A percentile compares a stretch with the other conserved stretches of the same genome.
Evolutionary conservation across 1,284 basidiomycete genomes (phyloP).

Genomic region (Rhodotorula sp.): DNA sequence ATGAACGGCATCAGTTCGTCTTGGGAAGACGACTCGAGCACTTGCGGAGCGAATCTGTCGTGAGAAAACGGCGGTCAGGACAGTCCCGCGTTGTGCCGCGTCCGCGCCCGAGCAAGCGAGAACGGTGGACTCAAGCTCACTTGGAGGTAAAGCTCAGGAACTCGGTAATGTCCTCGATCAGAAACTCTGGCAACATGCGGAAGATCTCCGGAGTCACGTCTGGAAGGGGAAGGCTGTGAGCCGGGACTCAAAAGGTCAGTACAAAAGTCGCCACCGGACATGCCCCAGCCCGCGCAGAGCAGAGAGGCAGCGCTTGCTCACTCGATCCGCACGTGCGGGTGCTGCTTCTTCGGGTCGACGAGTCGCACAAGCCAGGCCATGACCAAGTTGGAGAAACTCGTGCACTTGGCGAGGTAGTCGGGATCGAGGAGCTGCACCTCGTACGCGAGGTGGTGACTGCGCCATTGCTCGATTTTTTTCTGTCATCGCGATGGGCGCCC

Average conservation of each 20-base stretch:
- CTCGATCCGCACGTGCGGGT: conserved; percentile 70
- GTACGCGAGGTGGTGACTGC: conserved; percentile 71
- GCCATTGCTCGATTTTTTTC: conserved; percentile 65
- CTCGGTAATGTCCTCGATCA: conserved; percentile 91
- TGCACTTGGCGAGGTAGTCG: conserved; percentile 73
- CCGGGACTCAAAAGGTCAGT: neutral
- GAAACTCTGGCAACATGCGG: conserved; percentile 88
- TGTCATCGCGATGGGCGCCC: conserved; percentile 46
- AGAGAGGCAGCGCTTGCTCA: conserved; percentile 53
- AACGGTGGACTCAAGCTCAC: conserved; percentile 54
- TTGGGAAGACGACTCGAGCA: conserved; percentile 70
- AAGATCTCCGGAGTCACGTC: conserved; percentile 80
- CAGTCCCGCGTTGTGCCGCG: neutral
- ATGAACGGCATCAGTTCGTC: conserved; percentile 86
- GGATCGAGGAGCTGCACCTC: conserved; percentile 85
- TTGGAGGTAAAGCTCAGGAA: conserved; percentile 80
- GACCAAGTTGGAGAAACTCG: conserved; percentile 82
- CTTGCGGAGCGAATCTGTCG: conserved; percentile 69
- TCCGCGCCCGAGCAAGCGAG: neutral
- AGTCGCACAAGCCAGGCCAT: conserved; percentile 93
- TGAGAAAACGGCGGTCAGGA: too few species aligned
- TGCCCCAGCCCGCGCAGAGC: neutral
- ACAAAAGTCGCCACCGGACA: neutral
- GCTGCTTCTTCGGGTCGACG: conserved; percentile 78
- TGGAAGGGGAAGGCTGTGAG: conserved; percentile 73